Evolutionary conservation across 371 early-diverging fungal genomes (phyloP).

Genomic region (Chytridiales sp.): DNA sequence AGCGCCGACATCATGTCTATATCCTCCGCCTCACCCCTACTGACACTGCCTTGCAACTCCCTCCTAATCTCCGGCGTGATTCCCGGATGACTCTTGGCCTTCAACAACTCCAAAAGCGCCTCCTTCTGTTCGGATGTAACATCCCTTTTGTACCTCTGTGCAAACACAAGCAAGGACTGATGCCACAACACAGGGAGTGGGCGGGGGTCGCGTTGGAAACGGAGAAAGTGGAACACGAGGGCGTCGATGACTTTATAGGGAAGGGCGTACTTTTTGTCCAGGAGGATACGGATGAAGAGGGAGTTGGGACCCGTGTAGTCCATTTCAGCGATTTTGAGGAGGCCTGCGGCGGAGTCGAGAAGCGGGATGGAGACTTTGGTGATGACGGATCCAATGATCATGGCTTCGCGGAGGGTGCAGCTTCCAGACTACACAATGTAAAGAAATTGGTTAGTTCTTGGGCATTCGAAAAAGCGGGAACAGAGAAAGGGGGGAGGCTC

Average conservation of each 20-base stretch:
- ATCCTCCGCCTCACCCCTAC: constrained; percentile 33
- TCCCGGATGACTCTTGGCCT: constrained; percentile 71
- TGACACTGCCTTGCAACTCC: constrained; percentile 56
- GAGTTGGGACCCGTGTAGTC: constrained; percentile 93
- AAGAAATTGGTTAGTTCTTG: not conserved
- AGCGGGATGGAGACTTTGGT: constrained; percentile 91
- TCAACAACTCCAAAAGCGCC: constrained; percentile 77
- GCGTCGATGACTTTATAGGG: constrained; percentile 96
- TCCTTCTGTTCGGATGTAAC: constrained; percentile 93
- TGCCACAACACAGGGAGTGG: constrained; percentile 97
- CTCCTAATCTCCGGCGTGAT: constrained; percentile 93
- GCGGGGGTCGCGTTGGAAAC: constrained; percentile 79
- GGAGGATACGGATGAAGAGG: constrained; percentile 89
- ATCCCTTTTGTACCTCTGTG: constrained; percentile 94
- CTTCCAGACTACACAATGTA: constrained; percentile 56
- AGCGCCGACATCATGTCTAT: constrained; percentile 23
- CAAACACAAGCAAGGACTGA: constrained; percentile 91
- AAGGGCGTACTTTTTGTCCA: constrained; percentile 97
- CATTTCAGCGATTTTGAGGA: constrained; percentile 94
- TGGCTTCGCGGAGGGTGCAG: constrained; percentile 97
- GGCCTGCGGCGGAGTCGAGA: constrained; percentile 91
- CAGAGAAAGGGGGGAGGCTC: not conserved
- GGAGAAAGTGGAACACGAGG: constrained; percentile 89
- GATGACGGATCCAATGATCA: constrained; percentile 88
- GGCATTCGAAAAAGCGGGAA: not conserved